Base-by-base conservation (phyloP, 1,139 yeast species). In the Kodamaea sp. region DNA sequence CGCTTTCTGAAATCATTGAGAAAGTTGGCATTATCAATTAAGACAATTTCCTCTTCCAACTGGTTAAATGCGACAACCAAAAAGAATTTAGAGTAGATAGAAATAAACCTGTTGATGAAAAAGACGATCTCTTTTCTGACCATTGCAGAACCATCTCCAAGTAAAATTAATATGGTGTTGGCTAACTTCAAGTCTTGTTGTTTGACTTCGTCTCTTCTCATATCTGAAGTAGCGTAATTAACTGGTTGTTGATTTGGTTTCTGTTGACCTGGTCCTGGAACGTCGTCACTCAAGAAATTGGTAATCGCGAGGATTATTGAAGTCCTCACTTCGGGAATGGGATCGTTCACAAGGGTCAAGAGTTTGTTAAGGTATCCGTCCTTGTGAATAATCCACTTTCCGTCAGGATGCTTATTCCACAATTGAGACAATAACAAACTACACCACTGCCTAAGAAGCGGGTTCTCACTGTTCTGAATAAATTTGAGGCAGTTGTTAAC, bases 311-410 rank as follows among this genome's bases (percentile, higher is more conserved):
- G 67, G 8, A 92, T 66, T 8, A 88, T 78, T 0, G 97, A 87
- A 0, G 96, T 83, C 41, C 98, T 70, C 0, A 92, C 96, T 57
- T 92, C 99, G 0, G 98, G 97, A 29, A 90, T 88, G 0, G 97
- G 96, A 55, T 92, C 97, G 42, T 76, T 78, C 21, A 89, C 67
- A 31, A 86, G 63, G 22, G 67, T 63, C 23, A 80, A 57, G 24
- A 92, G 57, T 42, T 75, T 73, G 23, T 68, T 78, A 20, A 84
- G 63, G 26, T 78, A 73, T 0, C 85, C 84, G 41, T 82, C 85
- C 47, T 80, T 79, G 50, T 80, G 69, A 25, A 83, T 80, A 16
- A 83, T 73, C 74, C 81, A 77, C 51, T 83, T 83, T 10, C 90
- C 90, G 38, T 89, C 92, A 1, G 83, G 75, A 50, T 84, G 80